These are phyloP conservation scores for Microglena sp. DNA, from an alignment of 139 green algal species.

Conservation along the genomic window DNA sequence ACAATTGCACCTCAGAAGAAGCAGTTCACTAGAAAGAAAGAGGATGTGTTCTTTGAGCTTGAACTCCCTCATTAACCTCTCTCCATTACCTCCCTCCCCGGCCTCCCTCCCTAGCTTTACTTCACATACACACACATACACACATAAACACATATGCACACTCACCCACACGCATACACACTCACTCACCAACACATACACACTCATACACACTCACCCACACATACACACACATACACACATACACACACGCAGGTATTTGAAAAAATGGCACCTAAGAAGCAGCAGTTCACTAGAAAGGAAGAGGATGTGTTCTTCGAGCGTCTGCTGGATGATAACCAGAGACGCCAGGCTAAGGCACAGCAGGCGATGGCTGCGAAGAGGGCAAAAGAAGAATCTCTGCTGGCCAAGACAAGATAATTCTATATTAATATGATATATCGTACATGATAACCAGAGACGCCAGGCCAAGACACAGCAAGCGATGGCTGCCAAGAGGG, in stretches of 20 bases:
- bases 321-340: not conserved
- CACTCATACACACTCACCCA: not conserved
- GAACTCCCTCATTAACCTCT: no score
- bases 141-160: not conserved
- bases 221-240: not conserved
- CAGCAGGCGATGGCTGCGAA: constrained; percentile 8
- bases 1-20: not conserved
- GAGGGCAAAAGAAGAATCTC: not conserved
- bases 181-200: not conserved
- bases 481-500: not conserved
- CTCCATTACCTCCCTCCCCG: no score
- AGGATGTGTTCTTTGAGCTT: constrained; percentile 9
- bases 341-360: not conserved
- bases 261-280: not conserved
- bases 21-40: constrained; percentile 1
- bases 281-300: constrained; percentile 1
- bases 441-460: not conserved
- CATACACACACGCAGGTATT: not conserved
- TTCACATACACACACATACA: not conserved
- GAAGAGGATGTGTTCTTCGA: constrained; percentile 10
- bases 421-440: no score
- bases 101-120: not conserved
- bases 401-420: not conserved
- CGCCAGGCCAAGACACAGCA: not conserved
- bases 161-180: no score